These are phyloP conservation scores for Fusarium pseudoanthophilum DNA, from an alignment of 2,329 filamentous ascomycete species.

Conservation along the genomic window DNA sequence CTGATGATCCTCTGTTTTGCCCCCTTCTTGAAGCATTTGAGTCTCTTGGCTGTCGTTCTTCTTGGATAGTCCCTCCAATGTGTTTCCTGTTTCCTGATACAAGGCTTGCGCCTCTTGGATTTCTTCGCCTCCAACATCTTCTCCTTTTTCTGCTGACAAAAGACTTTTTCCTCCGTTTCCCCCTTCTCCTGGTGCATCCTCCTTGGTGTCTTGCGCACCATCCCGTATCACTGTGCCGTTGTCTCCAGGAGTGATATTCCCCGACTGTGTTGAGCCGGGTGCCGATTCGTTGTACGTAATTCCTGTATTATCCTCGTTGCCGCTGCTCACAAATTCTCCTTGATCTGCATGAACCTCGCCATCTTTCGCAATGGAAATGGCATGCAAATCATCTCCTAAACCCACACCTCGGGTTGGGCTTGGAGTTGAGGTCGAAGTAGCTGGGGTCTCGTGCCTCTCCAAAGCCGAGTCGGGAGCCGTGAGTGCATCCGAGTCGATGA, in stretches of 20 bases:
- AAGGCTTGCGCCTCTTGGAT: constrained; percentile 13
- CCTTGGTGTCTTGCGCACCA: neutral
- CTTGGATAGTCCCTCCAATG: neutral
- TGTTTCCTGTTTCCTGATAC: constrained; percentile 5
- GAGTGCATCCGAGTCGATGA: constrained; percentile 22
- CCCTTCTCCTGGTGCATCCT: neutral
- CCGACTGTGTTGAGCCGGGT: neutral
- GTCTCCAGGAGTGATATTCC: constrained; percentile 2
- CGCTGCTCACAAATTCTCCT: neutral
- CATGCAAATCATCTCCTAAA: neutral
- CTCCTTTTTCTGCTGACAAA: neutral
- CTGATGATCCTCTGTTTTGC: constrained; percentile 13
- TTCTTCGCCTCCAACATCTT: constrained; percentile 12
- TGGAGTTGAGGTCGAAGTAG: constrained; percentile 29
- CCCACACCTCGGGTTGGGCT: constrained; percentile 16
- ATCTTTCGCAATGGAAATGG: neutral
- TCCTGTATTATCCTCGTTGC: neutral
- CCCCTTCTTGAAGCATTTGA: neutral
- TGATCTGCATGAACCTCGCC: neutral
- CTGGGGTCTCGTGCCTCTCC: constrained; percentile 30
- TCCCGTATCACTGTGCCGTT: constrained; percentile 14
- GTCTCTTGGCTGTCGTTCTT: constrained; percentile 10
- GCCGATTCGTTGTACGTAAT: neutral
- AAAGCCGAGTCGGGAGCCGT: constrained; percentile 14
- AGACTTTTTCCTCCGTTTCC: neutral